Evolutionary conservation across 2,329 filamentous ascomycete genomes (phyloP).

Genomic region (Aureobasidium sp.): DNA sequence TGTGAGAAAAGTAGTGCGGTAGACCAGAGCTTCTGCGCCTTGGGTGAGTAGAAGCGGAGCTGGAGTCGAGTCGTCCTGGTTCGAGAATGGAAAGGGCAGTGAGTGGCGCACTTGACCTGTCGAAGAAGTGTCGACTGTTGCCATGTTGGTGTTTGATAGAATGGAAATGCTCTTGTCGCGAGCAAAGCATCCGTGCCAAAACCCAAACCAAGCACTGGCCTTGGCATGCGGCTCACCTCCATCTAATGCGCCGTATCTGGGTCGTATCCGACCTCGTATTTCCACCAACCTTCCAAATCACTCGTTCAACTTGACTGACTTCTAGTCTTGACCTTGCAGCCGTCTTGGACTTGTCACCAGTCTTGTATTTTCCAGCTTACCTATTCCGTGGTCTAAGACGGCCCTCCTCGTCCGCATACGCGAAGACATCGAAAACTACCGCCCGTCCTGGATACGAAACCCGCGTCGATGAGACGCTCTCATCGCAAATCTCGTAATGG

Average conservation of each 20-base stretch:
- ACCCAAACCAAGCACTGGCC: not conserved
- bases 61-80: slow-evolving; percentile 37
- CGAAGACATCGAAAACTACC: not conserved
- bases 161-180: not conserved
- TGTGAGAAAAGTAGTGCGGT: slow-evolving; percentile 73
- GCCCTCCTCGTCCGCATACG: not conserved
- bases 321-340: not conserved
- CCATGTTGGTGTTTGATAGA: not conserved
- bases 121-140: not conserved
- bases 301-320: not conserved
- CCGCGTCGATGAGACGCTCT: slow-evolving; percentile 21
- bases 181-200: not conserved
- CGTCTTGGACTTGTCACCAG: not conserved
- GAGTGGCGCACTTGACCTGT: not conserved
- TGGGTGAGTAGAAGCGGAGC: slow-evolving; percentile 72
- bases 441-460: not conserved
- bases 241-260: not conserved
- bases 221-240: not conserved
- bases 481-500: slow-evolving; percentile 36
- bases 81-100: slow-evolving; percentile 59
- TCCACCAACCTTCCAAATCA: not conserved
- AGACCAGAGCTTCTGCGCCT: slow-evolving; percentile 92
- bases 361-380: too few species aligned
- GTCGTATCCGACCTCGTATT: slow-evolving; percentile 1
- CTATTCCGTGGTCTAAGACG: not conserved